A percentile compares a stretch with the other conserved stretches of the same genome.
phyloP scores from a whole-genome alignment of 169 alveolate species.

The Cyclospora cayetanensis region DNA sequence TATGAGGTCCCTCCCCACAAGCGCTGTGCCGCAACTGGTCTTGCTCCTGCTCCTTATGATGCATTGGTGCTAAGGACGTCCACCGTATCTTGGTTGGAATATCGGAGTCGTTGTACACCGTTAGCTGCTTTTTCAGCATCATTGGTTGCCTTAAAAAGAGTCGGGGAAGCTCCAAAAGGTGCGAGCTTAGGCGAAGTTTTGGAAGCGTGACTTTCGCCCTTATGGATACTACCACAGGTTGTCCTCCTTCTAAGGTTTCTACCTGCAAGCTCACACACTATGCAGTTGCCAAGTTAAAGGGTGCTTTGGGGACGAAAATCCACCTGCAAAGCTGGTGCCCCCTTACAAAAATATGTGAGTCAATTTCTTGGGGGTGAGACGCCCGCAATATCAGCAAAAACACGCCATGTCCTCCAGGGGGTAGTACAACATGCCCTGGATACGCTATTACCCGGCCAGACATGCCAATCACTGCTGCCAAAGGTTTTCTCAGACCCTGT shows the following conservation, averaged over 20 bases:
- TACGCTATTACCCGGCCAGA: constrained; percentile 29
- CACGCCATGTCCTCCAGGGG: not conserved
- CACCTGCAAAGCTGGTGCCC: not conserved
- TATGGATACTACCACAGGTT: not conserved
- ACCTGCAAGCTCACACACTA: not conserved
- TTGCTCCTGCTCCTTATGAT: not conserved
- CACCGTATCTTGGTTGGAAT: not conserved
- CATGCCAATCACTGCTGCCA: constrained; percentile 17
- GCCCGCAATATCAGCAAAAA: constrained; percentile 19
- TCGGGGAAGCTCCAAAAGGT: constrained; percentile 33
- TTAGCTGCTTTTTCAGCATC: constrained; percentile 38
- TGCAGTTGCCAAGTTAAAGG: not conserved
- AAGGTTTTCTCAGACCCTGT: not conserved
- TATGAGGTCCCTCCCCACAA: too few relatives aligned
- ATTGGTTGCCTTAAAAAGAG: constrained; percentile 13
- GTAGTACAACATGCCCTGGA: constrained; percentile 5
- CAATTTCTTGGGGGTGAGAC: constrained; percentile 3
- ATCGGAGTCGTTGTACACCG: constrained; percentile 31
- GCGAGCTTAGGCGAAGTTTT: constrained; percentile 12
- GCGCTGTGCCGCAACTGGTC: constrained; percentile 9
- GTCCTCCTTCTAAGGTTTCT: constrained; percentile 7
- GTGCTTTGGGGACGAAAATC: not conserved
- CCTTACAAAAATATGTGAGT: constrained; percentile 14
- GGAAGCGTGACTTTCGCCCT: not conserved
- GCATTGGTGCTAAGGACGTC: not conserved